Base-by-base conservation (phyloP, 2,329 filamentous ascomycete genomes). In the Hirsutella thompsonii region DNA sequence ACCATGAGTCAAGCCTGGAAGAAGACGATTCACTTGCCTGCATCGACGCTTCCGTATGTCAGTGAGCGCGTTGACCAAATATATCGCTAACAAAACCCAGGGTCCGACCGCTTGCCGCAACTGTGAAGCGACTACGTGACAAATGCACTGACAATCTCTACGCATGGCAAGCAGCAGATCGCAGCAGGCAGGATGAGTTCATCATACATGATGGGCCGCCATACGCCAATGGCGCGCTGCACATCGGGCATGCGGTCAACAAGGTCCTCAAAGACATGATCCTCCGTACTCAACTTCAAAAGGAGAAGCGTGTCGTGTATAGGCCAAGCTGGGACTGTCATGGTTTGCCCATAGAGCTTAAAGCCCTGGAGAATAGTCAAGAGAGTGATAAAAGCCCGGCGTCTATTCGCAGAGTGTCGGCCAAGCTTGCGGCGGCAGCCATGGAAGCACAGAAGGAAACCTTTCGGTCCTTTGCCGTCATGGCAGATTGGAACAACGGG, bases 291-390 rank as follows among this genome's bases (percentile, higher is more conserved):
- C 79, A 94, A 63, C 67, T 96, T 45, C 78, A 84, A 45, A 74
- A 81, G 55, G 92, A 71, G 51, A 52, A 51, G 53, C 72, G 76
- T 46, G 80, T 96, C 28, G 70, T 79, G 32, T 98, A 93, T 55
- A 70, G 88, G 14, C 92, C 92, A 2, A 90, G 92, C 36, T 98
- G 92, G 92, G 93, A 98, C 58, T 98, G 92, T 50, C 92, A 98
- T 67, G 92, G 92, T 0, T 72, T 98, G 38, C 92, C 92, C 1
- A 98, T 98, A 55, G 92, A 98, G 69, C 73, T 96, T 52, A 98
- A 96, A 63, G 92, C 89, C 20, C 72, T 98, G 14, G 83, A 83
- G 52, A 62, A 65, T 49, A 59, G 58, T 46, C 46, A 52, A 42
- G 49, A 57, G 52, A 68, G 65, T 46, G 55, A 52, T 37, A 67